phyloP scores from a whole-genome alignment of 2,329 filamentous ascomycete species.

The Stagonosporopsis tanaceti region DNA sequence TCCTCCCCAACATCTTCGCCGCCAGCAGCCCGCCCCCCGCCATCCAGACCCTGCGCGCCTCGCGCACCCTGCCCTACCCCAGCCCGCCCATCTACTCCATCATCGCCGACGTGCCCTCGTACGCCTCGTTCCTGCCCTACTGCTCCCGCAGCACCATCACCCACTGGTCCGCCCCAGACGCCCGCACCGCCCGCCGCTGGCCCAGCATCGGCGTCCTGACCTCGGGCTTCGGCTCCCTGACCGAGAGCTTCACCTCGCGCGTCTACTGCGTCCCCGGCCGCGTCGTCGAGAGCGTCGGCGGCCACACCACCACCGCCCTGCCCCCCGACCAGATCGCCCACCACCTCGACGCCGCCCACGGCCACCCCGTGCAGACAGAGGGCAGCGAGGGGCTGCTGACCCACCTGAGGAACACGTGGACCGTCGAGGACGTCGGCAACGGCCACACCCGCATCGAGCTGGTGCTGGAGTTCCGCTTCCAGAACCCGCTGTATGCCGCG shows the following conservation, averaged over 20 bases:
- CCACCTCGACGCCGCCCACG: conserved; percentile 42
- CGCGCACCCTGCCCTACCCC: conserved; percentile 79
- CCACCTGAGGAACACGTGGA: conserved; percentile 75
- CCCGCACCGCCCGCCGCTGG: conserved; percentile 60
- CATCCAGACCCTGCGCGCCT: conserved; percentile 73
- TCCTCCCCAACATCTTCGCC: conserved; percentile 57
- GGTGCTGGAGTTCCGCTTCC: conserved; percentile 81
- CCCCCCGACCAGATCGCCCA: conserved; percentile 51
- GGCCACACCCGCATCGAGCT: conserved; percentile 77
- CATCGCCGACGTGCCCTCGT: conserved; percentile 84
- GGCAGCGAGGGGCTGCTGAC: conserved; percentile 62
- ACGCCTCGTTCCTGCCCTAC: conserved; percentile 90
- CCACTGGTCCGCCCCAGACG: conserved; percentile 68
- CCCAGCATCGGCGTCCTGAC: conserved; percentile 81
- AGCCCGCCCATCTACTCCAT: conserved; percentile 77
- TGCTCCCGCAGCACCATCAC: conserved; percentile 82
- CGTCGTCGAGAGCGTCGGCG: conserved; percentile 80
- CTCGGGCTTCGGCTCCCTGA: conserved; percentile 84
- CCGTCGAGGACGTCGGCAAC: conserved; percentile 57
- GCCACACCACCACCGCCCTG: conserved; percentile 60
- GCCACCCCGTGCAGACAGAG: not conserved
- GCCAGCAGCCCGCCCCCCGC: conserved; percentile 36
- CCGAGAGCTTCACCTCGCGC: conserved; percentile 82
- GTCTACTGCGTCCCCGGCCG: conserved; percentile 78
- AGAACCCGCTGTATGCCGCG: conserved; percentile 85